A percentile compares a stretch with the other conserved stretches of the same genome.
phyloP scores from a whole-genome alignment of 2,329 filamentous ascomycete genomes.

The Sporothrix inflata region DNA sequence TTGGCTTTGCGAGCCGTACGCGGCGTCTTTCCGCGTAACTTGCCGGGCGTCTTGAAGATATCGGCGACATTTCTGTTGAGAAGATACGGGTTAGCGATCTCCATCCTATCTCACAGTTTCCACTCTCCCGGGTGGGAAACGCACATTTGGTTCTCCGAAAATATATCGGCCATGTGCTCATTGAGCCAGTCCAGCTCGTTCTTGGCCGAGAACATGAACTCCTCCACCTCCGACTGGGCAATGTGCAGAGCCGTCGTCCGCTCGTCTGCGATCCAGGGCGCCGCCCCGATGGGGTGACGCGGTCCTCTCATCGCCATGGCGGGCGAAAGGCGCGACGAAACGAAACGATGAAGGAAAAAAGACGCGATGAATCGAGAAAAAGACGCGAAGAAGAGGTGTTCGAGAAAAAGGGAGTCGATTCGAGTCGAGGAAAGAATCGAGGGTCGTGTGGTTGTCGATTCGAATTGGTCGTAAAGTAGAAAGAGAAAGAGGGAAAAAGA shows the following conservation, averaged over 20 bases:
- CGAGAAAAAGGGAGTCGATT: slow-evolving; percentile 14
- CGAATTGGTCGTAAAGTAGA: background rate
- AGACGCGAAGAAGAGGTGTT: background rate
- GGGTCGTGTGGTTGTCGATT: background rate
- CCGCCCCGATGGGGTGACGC: slow-evolving; percentile 74
- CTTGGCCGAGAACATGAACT: slow-evolving; percentile 87
- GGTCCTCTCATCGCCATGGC: slow-evolving; percentile 54
- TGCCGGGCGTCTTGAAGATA: slow-evolving; percentile 92
- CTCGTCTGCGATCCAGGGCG: slow-evolving; percentile 84
- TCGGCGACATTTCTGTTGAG: slow-evolving; percentile 78
- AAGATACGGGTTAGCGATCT: background rate
- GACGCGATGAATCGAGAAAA: background rate
- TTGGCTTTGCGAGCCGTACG: slow-evolving; percentile 67
- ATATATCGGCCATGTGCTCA: slow-evolving; percentile 96
- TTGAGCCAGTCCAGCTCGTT: slow-evolving; percentile 99
- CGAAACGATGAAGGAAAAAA: background rate
- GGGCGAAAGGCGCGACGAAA: slow-evolving; percentile 23
- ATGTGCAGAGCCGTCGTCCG: slow-evolving; percentile 76
- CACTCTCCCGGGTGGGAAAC: slow-evolving; percentile 42
- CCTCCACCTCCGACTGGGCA: slow-evolving; percentile 80
- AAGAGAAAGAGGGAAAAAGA: background rate
- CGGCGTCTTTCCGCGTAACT: slow-evolving; percentile 79
- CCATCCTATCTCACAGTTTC: background rate
- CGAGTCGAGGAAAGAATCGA: background rate
- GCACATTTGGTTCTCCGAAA: slow-evolving; percentile 83